Evolutionary conservation across 2,329 filamentous ascomycete genomes (phyloP).

Genomic region (Claviceps sp.): DNA sequence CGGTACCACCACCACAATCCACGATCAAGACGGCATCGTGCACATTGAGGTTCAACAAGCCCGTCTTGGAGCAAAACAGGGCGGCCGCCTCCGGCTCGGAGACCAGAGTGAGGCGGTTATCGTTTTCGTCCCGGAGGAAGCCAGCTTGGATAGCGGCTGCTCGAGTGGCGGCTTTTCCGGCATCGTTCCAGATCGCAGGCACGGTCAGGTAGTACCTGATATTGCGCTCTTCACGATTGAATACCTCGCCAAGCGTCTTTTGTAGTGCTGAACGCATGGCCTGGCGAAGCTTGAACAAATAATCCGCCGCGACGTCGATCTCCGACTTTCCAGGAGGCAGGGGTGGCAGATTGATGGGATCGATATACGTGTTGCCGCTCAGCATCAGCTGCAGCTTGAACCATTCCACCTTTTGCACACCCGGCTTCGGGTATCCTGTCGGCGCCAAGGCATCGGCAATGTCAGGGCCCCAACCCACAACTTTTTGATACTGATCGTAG

Average conservation of each 20-base stretch:
- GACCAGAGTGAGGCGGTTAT: slow-evolving; percentile 87
- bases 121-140: slow-evolving; percentile 92
- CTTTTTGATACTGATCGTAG: slow-evolving; percentile 98
- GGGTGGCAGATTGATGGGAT: slow-evolving; percentile 95
- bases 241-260: slow-evolving; percentile 94
- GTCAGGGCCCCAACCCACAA: slow-evolving; percentile 98
- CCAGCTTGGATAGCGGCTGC: slow-evolving; percentile 94
- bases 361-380: slow-evolving; percentile 96
- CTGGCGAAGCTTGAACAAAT: slow-evolving; percentile 94
- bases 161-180: slow-evolving; percentile 90
- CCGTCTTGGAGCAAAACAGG: slow-evolving; percentile 95
- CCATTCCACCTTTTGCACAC: slow-evolving; percentile 98
- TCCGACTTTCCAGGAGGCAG: slow-evolving; percentile 96
- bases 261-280: slow-evolving; percentile 92
- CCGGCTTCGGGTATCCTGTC: slow-evolving; percentile 92
- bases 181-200: slow-evolving; percentile 99
- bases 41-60: slow-evolving; percentile 90
- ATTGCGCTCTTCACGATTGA: slow-evolving; percentile 94
- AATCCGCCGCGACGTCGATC: slow-evolving; percentile 98
- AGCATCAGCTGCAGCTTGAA: slow-evolving; percentile 99
- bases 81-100: slow-evolving; percentile 95
- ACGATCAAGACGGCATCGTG: slow-evolving; percentile 97
- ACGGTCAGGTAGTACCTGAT: slow-evolving; percentile 97
- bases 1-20: slow-evolving; percentile 94
- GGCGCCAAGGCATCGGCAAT: slow-evolving; percentile 93